phyloP scores from a whole-genome alignment of 163 green algal genomes.

The Scenedesmus sp. region DNA sequence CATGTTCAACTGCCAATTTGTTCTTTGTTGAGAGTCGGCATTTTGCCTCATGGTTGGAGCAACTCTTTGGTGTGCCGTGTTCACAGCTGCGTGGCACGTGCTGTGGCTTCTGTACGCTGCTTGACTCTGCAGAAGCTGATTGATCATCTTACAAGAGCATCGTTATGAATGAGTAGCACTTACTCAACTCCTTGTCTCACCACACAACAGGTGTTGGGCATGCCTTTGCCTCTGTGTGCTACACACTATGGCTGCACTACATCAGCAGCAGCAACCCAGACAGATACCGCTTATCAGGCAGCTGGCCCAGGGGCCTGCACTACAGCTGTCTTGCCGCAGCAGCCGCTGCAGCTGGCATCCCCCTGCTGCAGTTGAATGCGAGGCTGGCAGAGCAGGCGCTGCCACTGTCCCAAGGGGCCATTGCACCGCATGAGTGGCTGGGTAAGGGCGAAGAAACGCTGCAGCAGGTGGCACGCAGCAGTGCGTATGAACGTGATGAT shows the following conservation, averaged over 20 bases:
- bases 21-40: too few relatives aligned
- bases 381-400: conserved; percentile 40
- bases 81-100: not conserved
- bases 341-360: conserved; percentile 27
- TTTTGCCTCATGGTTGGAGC: too few relatives aligned
- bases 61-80: too few relatives aligned
- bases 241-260: conserved; percentile 31
- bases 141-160: too few relatives aligned
- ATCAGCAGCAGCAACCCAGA: not conserved
- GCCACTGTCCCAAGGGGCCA: not conserved
- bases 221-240: conserved; percentile 3
- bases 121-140: too few relatives aligned
- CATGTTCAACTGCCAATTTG: too few relatives aligned
- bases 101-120: not conserved
- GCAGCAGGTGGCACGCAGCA: not conserved
- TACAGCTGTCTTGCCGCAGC: conserved; percentile 14
- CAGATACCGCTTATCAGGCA: not conserved
- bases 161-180: too few relatives aligned
- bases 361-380: conserved; percentile 44
- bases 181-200: not conserved
- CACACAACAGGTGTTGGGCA: conserved; percentile 24
- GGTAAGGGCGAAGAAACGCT: conserved; percentile 18
- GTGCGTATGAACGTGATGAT: not conserved
- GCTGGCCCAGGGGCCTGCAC: not conserved
- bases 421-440: conserved; percentile 49